These are phyloP conservation scores for Ochromonas danica DNA, from an alignment of 108 stramenopile species.

Conservation along the genomic window DNA sequence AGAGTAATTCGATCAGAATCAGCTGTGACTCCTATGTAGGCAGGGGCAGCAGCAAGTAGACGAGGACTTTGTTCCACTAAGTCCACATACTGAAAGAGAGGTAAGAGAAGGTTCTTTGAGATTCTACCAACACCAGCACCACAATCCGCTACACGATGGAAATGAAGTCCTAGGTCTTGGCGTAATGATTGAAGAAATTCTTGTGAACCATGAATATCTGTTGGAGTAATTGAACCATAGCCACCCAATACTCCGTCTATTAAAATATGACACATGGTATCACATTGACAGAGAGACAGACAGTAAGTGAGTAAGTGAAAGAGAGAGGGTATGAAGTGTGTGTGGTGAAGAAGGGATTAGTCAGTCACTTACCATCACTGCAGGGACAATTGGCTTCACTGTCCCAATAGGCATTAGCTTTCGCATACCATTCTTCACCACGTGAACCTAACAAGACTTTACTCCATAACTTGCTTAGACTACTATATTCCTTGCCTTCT, in stretches of 20 bases:
- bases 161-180: neutral
- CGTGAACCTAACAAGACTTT: neutral
- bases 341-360: too few species aligned
- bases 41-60: slow-evolving; percentile 73
- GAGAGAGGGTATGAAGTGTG: too few species aligned
- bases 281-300: neutral
- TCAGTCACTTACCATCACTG: slow-evolving; percentile 50
- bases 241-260: slow-evolving; percentile 84
- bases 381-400: slow-evolving; percentile 67
- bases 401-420: slow-evolving; percentile 77
- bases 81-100: slow-evolving; percentile 66
- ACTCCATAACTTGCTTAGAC: neutral
- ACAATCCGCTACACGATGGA: slow-evolving; percentile 36
- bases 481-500: neutral
- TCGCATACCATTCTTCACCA: slow-evolving; percentile 66
- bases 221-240: slow-evolving; percentile 69
- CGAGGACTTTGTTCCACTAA: slow-evolving; percentile 85
- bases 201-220: slow-evolving; percentile 72
- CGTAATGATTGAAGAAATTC: slow-evolving; percentile 60
- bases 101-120: slow-evolving; percentile 77
- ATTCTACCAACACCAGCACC: slow-evolving; percentile 79
- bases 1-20: neutral
- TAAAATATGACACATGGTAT: neutral
- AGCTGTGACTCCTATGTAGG: slow-evolving; percentile 55
- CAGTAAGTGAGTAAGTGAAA: too few species aligned